phyloP scores from a whole-genome alignment of 2,329 filamentous ascomycete species.

The Fusarium austroafricanum region DNA sequence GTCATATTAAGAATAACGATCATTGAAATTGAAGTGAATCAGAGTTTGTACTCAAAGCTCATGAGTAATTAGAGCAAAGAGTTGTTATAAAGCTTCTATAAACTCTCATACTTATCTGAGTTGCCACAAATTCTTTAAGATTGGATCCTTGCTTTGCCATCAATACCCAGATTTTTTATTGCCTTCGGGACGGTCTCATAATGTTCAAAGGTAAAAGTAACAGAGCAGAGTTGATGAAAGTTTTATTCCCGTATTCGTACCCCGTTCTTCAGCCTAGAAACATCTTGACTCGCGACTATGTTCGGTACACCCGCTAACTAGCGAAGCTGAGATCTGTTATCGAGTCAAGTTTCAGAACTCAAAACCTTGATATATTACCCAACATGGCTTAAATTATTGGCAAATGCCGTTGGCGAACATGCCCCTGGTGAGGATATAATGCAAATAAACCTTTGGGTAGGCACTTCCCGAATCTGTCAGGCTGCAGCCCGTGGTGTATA shows the following conservation, averaged over 20 bases:
- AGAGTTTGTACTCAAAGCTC: not conserved
- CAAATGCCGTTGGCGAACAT: not conserved
- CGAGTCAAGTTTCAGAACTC: slow-evolving; percentile 2
- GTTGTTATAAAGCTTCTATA: not conserved
- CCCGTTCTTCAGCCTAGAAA: slow-evolving; percentile 8
- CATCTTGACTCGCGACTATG: slow-evolving; percentile 18
- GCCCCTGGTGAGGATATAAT: too few relatives aligned
- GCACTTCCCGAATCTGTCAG: not conserved
- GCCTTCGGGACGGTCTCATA: not conserved
- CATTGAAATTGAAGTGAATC: not conserved
- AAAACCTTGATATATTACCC: not conserved
- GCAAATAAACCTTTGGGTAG: not conserved
- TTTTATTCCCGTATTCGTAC: slow-evolving; percentile 34
- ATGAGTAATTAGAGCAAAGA: not conserved
- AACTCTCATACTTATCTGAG: not conserved
- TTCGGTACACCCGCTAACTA: not conserved
- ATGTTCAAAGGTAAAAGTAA: too few relatives aligned
- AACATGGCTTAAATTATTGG: not conserved
- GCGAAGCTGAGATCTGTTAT: not conserved
- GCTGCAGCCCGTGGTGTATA: not conserved
- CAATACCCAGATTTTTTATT: slow-evolving; percentile 10
- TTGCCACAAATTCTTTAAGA: slow-evolving; percentile 15
- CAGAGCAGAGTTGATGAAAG: not conserved
- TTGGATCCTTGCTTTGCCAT: slow-evolving; percentile 7
- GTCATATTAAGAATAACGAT: not conserved